These are phyloP conservation scores for Teunomyces cretensis DNA, from an alignment of 805 yeast species.

Conservation along the genomic window DNA sequence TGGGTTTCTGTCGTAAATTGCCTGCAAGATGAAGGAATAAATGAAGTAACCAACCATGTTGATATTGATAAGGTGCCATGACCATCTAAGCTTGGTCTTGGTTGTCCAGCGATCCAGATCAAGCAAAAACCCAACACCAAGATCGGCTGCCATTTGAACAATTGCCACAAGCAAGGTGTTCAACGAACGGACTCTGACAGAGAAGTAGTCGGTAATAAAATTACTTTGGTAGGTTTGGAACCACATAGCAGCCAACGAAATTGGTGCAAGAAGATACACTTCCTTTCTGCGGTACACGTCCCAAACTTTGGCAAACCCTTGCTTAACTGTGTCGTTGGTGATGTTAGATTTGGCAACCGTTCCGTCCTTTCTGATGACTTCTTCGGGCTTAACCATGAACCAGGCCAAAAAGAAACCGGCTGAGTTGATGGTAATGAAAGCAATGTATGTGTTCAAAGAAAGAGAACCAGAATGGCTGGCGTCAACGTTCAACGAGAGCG, in stretches of 20 bases:
- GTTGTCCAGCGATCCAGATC: not conserved
- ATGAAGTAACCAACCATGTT: conserved; percentile 2
- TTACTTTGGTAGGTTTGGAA: conserved; percentile 3
- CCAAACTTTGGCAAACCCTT: conserved; percentile 1
- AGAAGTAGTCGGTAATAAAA: not conserved
- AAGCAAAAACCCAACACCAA: conserved; percentile 2
- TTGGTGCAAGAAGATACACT: conserved; percentile 2
- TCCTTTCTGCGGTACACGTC: conserved; percentile 2
- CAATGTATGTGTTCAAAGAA: conserved; percentile 1
- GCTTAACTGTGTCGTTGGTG: conserved; percentile 1
- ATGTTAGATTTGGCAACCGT: not conserved
- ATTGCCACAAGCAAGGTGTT: conserved; percentile 1
- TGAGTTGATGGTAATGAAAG: not conserved
- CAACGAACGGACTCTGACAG: conserved; percentile 1
- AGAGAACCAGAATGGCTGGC: not conserved
- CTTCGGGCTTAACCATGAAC: conserved; percentile 3
- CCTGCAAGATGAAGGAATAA: conserved; percentile 1
- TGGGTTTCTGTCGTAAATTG: not conserved
- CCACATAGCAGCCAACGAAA: conserved; percentile 4
- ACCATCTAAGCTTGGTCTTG: conserved; percentile 3
- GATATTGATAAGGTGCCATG: conserved; percentile 1
- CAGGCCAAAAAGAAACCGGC: conserved; percentile 1
- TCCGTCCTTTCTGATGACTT: conserved; percentile 2
- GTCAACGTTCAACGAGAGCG: not conserved
- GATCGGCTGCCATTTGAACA: conserved; percentile 3